Base-by-base conservation (phyloP, 2,329 filamentous ascomycete genomes). In the Paraconiothyrium sp. region DNA sequence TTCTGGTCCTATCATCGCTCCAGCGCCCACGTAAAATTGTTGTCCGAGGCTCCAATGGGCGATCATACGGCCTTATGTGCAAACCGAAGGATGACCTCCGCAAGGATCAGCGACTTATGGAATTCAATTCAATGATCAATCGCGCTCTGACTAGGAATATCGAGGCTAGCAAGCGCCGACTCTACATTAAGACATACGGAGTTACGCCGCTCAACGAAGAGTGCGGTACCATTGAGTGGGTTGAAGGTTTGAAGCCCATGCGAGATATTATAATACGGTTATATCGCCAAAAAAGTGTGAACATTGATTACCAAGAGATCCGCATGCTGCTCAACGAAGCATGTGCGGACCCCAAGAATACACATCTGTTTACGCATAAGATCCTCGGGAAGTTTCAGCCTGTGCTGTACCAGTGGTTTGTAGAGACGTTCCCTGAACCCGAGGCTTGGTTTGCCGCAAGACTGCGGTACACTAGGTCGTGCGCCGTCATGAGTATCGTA, bases 401-500 rank as follows among this genome's bases (percentile, higher is more conserved):
- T 0, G 88, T 97, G 14, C 87, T 99, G 60, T 91, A 96, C 67
- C 87, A 94, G 66, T 99, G 95, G 95, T 99, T 99, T 78, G 88
- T 95, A 22, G 92, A 97, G 69, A 93, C 93, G 70, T 99, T 97
- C 75, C 93, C 95, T 0, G 93, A 97, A 73, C 94, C 96, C 4
- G 92, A 92, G 13, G 86, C 90, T 1, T 99, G 95, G 95, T 96
- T 99, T 78, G 87, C 89, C 2, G 94, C 94, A 10, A 88, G 95
- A 8, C 84, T 98, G 48, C 88, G 90, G 50, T 99, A 98, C 80
- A 96, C 95, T 2, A 89, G 95, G 4, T 97, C 95, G 0, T 94
- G 92, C 72, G 95, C 96, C 11, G 95, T 99, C 68, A 99, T 99
- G 94, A 97, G 93, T n/a, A 99, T 99, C 88, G 93, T 97, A 4